Base-by-base conservation (phyloP, 176 grass and related monocot genomes). In the Hordeum marinum region DNA sequence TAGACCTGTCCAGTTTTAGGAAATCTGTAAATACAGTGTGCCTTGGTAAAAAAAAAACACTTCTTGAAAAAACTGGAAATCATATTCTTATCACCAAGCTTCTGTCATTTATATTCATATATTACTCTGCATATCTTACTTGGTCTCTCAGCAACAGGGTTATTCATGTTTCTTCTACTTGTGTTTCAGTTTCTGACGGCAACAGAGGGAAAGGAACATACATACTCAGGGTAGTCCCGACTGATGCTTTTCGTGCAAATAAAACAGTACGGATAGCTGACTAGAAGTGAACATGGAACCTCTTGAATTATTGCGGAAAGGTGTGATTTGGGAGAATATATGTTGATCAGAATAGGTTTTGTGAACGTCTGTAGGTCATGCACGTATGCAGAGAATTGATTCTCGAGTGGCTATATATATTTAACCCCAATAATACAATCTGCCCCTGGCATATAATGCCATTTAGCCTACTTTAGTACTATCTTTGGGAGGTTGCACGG, bases 261-360 rank as follows among this genome's bases (percentile, higher is more conserved):
- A 26, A 46, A 85, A 76, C 39, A 52, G 85, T 69, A 84, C 39
- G 75, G 85, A 39, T 68, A 21, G n/a, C 79, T 84, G 80, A 86
- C 84, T 80, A 80, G 43, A 80, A 79, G 83, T 94, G 90, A 94
- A 90, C 85, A 83, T 77, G 76, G 86, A 88, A 92, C 81, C 82
- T 94, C 77, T 92, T 94, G 85, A 92, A 89, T 94, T 92, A 94
- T 94, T 90, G 93, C 43, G 45, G 55, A 94, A 94, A 92, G 85
- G 84, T 82, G 78, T 84, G 89, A 91, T 87, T 87, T 91, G 64
- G 89, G 85, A 71, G 89, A 91, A 91, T 91, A 91, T 90, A 84
- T 90, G 80, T 90, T 54, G 82, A 87, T 87, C 81, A 64, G 81
- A 80, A 91, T 87, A 87, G 85, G 89, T 68, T 87, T 90, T 87